These are phyloP conservation scores for Lactarius evosmus DNA, from an alignment of 768 basidiomycete species.

Conservation along the genomic window DNA sequence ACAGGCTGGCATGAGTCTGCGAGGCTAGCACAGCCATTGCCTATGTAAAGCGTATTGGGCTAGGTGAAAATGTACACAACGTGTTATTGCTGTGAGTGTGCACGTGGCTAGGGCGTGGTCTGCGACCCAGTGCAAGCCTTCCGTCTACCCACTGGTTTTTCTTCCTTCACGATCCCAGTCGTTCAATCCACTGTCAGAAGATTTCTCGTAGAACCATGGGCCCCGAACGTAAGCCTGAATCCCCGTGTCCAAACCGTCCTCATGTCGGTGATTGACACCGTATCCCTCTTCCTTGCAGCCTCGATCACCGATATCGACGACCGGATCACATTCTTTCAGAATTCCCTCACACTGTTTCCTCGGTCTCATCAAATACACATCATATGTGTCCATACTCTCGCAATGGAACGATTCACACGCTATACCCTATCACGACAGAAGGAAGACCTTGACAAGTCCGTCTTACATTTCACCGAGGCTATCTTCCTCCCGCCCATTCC, in stretches of 20 bases:
- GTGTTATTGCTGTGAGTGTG: too few species aligned
- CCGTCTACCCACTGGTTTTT: too few species aligned
- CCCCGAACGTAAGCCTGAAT: not conserved
- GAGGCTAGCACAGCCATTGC: too few species aligned
- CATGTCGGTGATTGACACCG: not conserved
- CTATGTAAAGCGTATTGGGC: too few species aligned
- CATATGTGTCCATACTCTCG: not conserved
- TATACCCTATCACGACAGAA: not conserved
- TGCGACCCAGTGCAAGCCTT: too few species aligned
- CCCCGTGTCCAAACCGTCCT: not conserved
- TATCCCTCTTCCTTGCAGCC: not conserved
- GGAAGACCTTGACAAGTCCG: not conserved
- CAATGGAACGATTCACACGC: rapidly evolving
- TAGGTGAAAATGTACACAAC: too few species aligned
- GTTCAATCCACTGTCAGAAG: too few species aligned
- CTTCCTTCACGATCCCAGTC: too few species aligned
- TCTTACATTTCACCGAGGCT: not conserved
- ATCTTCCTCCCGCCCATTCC: not conserved
- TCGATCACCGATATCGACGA: not conserved
- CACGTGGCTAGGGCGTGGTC: too few species aligned
- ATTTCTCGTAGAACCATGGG: not conserved
- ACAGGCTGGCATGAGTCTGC: too few species aligned
- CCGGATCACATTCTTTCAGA: not conserved
- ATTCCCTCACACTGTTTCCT: not conserved
- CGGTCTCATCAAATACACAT: not conserved